Evolutionary conservation across 805 yeast genomes (phyloP).

Genomic region (Yarrowia divulgata): DNA sequence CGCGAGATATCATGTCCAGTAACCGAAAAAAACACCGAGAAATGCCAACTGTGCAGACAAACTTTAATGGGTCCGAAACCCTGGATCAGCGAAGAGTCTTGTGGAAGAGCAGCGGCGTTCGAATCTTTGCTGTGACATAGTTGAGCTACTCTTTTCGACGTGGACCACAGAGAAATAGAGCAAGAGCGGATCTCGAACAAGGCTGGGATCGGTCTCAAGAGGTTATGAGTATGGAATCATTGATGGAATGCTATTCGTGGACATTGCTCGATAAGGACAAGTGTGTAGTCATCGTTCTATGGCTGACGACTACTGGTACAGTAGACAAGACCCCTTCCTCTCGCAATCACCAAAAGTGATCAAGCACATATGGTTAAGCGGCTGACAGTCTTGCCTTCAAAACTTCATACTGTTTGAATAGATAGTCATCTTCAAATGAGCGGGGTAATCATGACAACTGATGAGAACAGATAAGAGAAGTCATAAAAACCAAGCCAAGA

Average conservation of each 20-base stretch:
- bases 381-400: neutral
- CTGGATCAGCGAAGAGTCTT: neutral
- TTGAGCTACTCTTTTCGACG: neutral
- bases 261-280: too few relatives aligned
- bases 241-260: too few relatives aligned
- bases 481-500: too few relatives aligned
- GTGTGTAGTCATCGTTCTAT: too few relatives aligned
- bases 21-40: constrained; percentile 24
- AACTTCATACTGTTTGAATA: neutral
- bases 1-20: constrained; percentile 20
- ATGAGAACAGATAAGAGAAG: neutral
- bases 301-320: too few relatives aligned
- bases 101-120: neutral
- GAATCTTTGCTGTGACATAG: neutral
- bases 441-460: neutral
- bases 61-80: constrained; percentile 18
- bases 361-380: too few relatives aligned
- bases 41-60: neutral
- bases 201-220: too few relatives aligned
- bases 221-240: too few relatives aligned
- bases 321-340: too few relatives aligned
- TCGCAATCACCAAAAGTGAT: neutral
- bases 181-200: too few relatives aligned
- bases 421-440: neutral
- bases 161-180: neutral